These are phyloP conservation scores for Alternaria brassicicola DNA, from an alignment of 2,329 filamentous ascomycete species.

Conservation along the genomic window DNA sequence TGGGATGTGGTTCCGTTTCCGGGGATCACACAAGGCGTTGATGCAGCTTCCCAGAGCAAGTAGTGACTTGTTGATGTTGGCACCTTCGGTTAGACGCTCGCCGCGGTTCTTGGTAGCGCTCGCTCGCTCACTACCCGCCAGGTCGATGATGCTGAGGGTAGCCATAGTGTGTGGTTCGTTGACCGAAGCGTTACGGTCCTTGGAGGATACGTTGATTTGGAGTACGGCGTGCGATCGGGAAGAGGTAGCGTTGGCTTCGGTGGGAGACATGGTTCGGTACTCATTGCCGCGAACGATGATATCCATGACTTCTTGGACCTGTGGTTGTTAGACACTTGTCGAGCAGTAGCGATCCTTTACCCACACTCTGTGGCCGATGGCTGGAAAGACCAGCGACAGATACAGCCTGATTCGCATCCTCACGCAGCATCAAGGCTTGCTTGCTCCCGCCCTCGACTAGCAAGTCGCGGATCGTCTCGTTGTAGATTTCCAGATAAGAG, in stretches of 20 bases:
- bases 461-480: constrained; percentile 96
- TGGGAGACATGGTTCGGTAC: constrained; percentile 92
- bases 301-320: constrained; percentile 90
- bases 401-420: constrained; percentile 92
- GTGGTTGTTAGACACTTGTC: constrained; percentile 26
- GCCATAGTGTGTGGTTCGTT: constrained; percentile 98
- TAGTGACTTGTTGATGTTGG: constrained; percentile 99
- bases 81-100: constrained; percentile 87
- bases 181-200: constrained; percentile 88
- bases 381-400: constrained; percentile 90
- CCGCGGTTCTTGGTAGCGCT: constrained; percentile 97
- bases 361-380: constrained; percentile 84
- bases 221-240: constrained; percentile 96
- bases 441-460: constrained; percentile 85
- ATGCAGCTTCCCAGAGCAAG: constrained; percentile 95
- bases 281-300: constrained; percentile 97
- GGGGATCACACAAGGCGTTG: constrained; percentile 92
- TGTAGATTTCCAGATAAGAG: constrained; percentile 98
- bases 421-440: constrained; percentile 85
- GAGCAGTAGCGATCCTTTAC: constrained; percentile 5
- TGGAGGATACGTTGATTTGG: constrained; percentile 94
- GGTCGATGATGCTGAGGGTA: constrained; percentile 95
- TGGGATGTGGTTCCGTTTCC: constrained; percentile 90
- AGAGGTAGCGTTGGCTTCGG: constrained; percentile 95
- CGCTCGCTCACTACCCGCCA: constrained; percentile 93